Conservation (phyloP, 768 basidiomycete genomes). For the Pisolithus marmoratus region DNA sequence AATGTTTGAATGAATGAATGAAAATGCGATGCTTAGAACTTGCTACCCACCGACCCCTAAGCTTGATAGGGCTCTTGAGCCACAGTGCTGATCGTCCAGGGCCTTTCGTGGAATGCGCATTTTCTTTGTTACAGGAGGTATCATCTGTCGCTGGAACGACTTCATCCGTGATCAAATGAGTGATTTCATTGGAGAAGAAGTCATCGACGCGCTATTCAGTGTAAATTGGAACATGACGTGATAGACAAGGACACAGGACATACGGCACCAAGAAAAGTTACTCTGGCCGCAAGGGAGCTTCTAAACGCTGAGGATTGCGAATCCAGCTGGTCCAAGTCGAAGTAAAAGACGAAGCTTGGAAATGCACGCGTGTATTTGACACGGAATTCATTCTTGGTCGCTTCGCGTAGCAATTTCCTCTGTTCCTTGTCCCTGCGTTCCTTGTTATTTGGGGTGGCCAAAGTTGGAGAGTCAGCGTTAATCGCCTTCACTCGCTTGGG, state of each 20-base stretch:
- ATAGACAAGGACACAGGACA: slow-evolving; percentile 27
- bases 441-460: slow-evolving; percentile 26
- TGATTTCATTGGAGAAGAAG: slow-evolving; percentile 84
- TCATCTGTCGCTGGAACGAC: slow-evolving; percentile 29
- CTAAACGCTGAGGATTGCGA: slow-evolving; percentile 30
- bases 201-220: slow-evolving; percentile 65
- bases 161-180: slow-evolving; percentile 79
- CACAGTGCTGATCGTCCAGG: slow-evolving; percentile 18
- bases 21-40: background rate
- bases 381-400: slow-evolving; percentile 65
- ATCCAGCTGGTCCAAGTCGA: slow-evolving; percentile 57
- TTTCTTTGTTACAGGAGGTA: slow-evolving; percentile 57
- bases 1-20: background rate
- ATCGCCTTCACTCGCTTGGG: slow-evolving; percentile 43
- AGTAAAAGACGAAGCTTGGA: slow-evolving; percentile 78
- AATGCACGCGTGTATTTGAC: slow-evolving; percentile 83
- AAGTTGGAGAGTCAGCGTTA: slow-evolving; percentile 14
- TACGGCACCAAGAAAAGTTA: slow-evolving; percentile 73
- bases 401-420: slow-evolving; percentile 45
- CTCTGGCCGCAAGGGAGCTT: slow-evolving; percentile 45
- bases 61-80: slow-evolving; percentile 63
- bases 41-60: slow-evolving; percentile 47
- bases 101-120: slow-evolving; percentile 35
- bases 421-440: slow-evolving; percentile 43
- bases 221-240: slow-evolving; percentile 1